These are phyloP conservation scores for Aspergillus egyptiacus DNA, from an alignment of 495 filamentous ascomycete species.

Conservation along the genomic window DNA sequence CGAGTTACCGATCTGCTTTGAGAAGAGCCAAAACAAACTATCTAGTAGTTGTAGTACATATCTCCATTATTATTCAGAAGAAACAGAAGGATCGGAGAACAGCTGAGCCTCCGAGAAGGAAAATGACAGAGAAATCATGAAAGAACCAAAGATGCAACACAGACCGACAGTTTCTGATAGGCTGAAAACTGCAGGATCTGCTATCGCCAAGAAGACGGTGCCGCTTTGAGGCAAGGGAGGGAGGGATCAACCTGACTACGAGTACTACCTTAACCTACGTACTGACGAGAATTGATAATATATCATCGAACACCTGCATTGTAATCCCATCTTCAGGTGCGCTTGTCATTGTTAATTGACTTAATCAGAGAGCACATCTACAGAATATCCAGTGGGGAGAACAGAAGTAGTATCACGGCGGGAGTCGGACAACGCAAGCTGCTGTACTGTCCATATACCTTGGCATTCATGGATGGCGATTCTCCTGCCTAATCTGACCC, in stretches of 20 bases:
- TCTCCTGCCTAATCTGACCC: conserved; percentile 8
- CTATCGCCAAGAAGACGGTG: conserved; percentile 23
- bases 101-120: background rate
- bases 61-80: no score
- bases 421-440: background rate
- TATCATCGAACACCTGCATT: background rate
- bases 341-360: no score
- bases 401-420: background rate
- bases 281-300: no score
- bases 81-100: background rate
- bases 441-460: background rate
- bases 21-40: background rate
- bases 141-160: conserved; percentile 15
- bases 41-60: background rate
- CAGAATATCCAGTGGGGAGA: background rate
- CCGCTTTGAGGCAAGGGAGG: conserved; percentile 20
- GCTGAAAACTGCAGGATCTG: conserved; percentile 16
- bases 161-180: conserved; percentile 20
- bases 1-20: background rate
- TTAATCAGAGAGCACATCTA: no score
- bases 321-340: background rate
- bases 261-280: no score
- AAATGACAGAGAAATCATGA: background rate
- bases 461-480: background rate
- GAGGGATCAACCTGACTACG: no score